These are phyloP conservation scores for Phytophthora foliorum DNA, from an alignment of 352 stramenopile species.

Conservation along the genomic window DNA sequence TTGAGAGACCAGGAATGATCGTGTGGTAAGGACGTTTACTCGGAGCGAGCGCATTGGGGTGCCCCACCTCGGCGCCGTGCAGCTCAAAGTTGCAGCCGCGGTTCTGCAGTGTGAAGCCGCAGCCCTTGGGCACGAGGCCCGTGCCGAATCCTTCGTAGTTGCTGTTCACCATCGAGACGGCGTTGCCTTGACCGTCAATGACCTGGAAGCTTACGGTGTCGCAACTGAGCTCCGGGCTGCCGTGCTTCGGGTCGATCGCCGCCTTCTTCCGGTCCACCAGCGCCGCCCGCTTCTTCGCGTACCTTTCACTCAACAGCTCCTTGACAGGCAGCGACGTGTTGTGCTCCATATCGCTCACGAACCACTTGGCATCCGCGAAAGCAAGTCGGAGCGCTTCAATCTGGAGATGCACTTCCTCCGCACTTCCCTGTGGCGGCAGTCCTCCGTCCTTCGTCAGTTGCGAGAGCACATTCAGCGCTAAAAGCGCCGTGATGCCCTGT, in stretches of 20 bases:
- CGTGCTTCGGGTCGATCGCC: constrained; percentile 62
- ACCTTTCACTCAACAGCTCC: constrained; percentile 83
- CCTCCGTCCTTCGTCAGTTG: constrained; percentile 56
- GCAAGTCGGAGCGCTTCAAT: constrained; percentile 95
- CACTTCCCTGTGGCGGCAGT: constrained; percentile 57
- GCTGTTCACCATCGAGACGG: constrained; percentile 98
- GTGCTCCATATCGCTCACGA: constrained; percentile 84
- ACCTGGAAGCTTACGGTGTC: constrained; percentile 97
- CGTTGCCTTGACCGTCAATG: constrained; percentile 95
- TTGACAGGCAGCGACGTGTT: constrained; percentile 60
- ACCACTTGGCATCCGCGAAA: constrained; percentile 94
- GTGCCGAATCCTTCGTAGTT: constrained; percentile 98
- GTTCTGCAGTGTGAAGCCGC: constrained; percentile 98
- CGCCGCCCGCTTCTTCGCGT: constrained; percentile 64
- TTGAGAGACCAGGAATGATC: constrained; percentile 97
- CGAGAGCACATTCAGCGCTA: constrained; percentile 95
- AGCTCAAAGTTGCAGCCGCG: constrained; percentile 95
- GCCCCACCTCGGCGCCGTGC: constrained; percentile 54
- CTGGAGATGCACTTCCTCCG: constrained; percentile 89
- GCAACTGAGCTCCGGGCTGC: constrained; percentile 72
- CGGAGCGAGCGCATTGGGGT: constrained; percentile 94
- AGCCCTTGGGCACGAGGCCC: constrained; percentile 93
- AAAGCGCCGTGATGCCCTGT: constrained; percentile 96
- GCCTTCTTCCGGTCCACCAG: constrained; percentile 56
- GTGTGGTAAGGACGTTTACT: constrained; percentile 98